A percentile compares a stretch with the other conserved stretches of the same genome.
Evolutionary conservation across 1,284 basidiomycete genomes (phyloP).

Genomic region (Amylostereum chailletii): DNA sequence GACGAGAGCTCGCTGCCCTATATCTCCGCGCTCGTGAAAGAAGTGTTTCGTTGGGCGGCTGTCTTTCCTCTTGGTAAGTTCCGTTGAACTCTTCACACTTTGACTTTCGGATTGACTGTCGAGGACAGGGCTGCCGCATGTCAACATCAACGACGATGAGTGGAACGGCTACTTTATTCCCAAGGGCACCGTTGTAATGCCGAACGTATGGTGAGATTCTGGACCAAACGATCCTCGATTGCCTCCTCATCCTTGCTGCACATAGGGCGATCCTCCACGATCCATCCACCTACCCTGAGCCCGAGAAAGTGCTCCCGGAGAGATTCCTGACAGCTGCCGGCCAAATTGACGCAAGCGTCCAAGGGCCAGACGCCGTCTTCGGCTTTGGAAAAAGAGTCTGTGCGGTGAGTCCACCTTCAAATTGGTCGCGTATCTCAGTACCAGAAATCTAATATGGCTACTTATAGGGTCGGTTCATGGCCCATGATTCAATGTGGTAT

Average conservation of each 20-base stretch:
- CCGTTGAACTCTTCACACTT: neutral
- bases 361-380: slow-evolving; percentile 9
- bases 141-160: slow-evolving; percentile 10
- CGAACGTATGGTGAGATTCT: slow-evolving; percentile 13
- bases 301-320: neutral
- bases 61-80: slow-evolving; percentile 7
- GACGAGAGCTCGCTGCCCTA: slow-evolving; percentile 23
- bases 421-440: no score
- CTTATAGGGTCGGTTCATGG: slow-evolving; percentile 17
- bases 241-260: neutral
- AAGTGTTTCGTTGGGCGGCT: slow-evolving; percentile 21
- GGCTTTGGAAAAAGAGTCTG: slow-evolving; percentile 17
- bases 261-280: neutral
- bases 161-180: slow-evolving; percentile 14
- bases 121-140: slow-evolving; percentile 10
- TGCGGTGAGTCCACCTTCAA: slow-evolving; percentile 5
- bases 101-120: neutral
- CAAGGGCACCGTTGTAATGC: slow-evolving; percentile 12
- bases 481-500: slow-evolving; percentile 22
- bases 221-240: neutral
- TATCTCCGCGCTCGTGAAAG: slow-evolving; percentile 22
- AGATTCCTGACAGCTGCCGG: neutral
- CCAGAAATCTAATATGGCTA: no score
- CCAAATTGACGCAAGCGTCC: neutral
- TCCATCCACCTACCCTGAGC: neutral